phyloP scores from a whole-genome alignment of 1,284 basidiomycete species.

The Pulchroboletus neoregius region DNA sequence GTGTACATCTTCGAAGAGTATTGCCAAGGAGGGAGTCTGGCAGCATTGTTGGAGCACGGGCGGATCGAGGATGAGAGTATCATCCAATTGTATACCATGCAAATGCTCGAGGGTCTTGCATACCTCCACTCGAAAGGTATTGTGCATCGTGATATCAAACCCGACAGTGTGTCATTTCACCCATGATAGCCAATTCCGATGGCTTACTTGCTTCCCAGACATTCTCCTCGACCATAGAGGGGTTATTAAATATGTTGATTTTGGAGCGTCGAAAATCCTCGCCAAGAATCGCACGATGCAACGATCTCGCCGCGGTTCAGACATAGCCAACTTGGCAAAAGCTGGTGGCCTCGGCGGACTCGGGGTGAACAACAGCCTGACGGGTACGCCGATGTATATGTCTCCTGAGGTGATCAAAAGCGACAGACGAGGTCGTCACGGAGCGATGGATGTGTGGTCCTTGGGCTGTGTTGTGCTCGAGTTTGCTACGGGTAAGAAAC shows the following conservation, averaged over 20 bases:
- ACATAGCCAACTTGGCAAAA: slow-evolving; percentile 30
- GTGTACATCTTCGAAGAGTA: slow-evolving; percentile 99
- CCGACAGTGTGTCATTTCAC: slow-evolving; percentile 77
- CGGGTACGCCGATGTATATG: slow-evolving; percentile 99
- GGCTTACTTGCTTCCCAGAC: slow-evolving; percentile 49
- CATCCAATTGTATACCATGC: slow-evolving; percentile 93
- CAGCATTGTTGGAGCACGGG: slow-evolving; percentile 87
- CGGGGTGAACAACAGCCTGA: slow-evolving; percentile 72
- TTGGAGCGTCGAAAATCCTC: slow-evolving; percentile 97
- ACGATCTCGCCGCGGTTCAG: slow-evolving; percentile 57
- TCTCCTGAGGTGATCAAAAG: slow-evolving; percentile 98
- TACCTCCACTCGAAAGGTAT: slow-evolving; percentile 94
- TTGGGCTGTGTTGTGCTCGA: slow-evolving; percentile 96
- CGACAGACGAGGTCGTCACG: slow-evolving; percentile 78
- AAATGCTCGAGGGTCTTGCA: slow-evolving; percentile 92
- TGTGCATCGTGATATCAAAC: slow-evolving; percentile 97
- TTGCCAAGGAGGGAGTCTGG: slow-evolving; percentile 94
- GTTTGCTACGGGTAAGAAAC: slow-evolving; percentile 93
- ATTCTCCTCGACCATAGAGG: slow-evolving; percentile 93
- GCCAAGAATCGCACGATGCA: slow-evolving; percentile 91
- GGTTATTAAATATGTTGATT: slow-evolving; percentile 97
- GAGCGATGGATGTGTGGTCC: slow-evolving; percentile 99
- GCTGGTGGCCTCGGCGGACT: slow-evolving; percentile 37
- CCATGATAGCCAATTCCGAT: slow-evolving; percentile 3
- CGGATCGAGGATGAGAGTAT: slow-evolving; percentile 97